Percentiles rank a stretch among this genome's conserved stretches.
These are phyloP conservation scores for Pugionium dolabratum DNA, from an alignment of 345 rosid species.

Conservation along the genomic window DNA sequence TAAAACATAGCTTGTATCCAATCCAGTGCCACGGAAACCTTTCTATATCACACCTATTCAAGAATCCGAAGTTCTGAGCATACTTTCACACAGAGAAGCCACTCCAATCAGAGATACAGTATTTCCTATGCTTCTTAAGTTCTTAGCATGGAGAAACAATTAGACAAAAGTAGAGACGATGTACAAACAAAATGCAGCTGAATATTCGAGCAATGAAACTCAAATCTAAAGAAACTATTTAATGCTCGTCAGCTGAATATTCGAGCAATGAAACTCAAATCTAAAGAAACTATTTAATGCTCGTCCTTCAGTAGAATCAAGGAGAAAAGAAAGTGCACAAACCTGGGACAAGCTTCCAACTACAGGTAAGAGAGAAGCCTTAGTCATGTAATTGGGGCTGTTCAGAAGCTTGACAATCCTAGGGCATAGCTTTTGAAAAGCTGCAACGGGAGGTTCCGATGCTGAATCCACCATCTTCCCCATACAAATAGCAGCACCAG, in stretches of 20 bases:
- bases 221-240: background rate
- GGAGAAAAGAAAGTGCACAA: slow-evolving; percentile 32
- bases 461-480: slow-evolving; percentile 85
- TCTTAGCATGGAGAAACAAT: slow-evolving; percentile 6
- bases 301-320: slow-evolving; percentile 3
- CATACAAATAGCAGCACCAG: slow-evolving; percentile 90
- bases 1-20: background rate
- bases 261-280: background rate
- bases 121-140: background rate
- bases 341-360: slow-evolving; percentile 88
- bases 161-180: background rate
- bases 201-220: slow-evolving; percentile 2
- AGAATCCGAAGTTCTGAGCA: slow-evolving; percentile 4
- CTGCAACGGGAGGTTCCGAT: slow-evolving; percentile 50
- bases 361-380: slow-evolving; percentile 70
- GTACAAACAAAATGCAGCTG: slow-evolving; percentile 11
- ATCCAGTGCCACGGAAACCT: slow-evolving; percentile 6
- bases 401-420: slow-evolving; percentile 81
- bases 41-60: slow-evolving; percentile 9
- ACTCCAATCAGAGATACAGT: background rate
- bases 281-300: background rate
- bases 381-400: slow-evolving; percentile 74
- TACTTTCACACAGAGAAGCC: slow-evolving; percentile 3
- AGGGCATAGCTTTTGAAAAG: slow-evolving; percentile 81
- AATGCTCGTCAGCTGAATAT: slow-evolving; percentile 6